Evolutionary conservation across 768 basidiomycete genomes (phyloP), one percentile per base, ranked within the genome.

Genomic region (Rhizopogon rudus): DNA sequence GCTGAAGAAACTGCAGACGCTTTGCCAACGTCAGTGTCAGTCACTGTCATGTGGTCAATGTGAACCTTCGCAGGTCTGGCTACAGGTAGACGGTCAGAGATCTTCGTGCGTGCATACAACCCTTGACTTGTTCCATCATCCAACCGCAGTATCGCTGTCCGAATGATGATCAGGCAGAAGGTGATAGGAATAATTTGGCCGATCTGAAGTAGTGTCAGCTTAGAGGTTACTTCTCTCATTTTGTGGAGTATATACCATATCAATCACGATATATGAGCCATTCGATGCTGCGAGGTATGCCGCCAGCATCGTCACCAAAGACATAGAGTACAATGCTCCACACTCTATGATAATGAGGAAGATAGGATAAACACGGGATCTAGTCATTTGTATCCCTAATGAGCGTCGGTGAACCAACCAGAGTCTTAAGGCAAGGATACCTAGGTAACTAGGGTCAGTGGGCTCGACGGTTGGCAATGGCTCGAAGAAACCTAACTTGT

Each of bases 161-260:
- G 28, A 28, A 42, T 28, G 22, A 52, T 52, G 51, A 52, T 52
- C 31, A 22, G 16, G 28, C 39, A 51, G 17, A 51, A 51, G 33
- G 50, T 51, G 20, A 51, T 51, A 10, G 51, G 51, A 28, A 52
- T 52, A 40, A 52, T 52, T 52, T 52, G 51, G 22, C 51, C 51
- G 28, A 52, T 52, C 51, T 52, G 35, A 13, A 31, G 40, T 2
- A 28, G n/a, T 5, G 29, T 41, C 22, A 41, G 35, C 17, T n/a
- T 35, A n/a, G 12, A 9, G 39, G 12, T 35, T 35, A 10, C n/a
- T 1, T 35, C 2, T 2, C 2, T n/a, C 37, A 39, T 9, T 14
- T 10, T 6, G 28, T 33, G 17, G 22, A 16, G 25, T 28, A 48
- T 33, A 10, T 40, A 51, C 51, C 39, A 52, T 25, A n/a, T 52